Conservation (phyloP, 345 rosid species). For the Crucihimalaya himalaica region DNA sequence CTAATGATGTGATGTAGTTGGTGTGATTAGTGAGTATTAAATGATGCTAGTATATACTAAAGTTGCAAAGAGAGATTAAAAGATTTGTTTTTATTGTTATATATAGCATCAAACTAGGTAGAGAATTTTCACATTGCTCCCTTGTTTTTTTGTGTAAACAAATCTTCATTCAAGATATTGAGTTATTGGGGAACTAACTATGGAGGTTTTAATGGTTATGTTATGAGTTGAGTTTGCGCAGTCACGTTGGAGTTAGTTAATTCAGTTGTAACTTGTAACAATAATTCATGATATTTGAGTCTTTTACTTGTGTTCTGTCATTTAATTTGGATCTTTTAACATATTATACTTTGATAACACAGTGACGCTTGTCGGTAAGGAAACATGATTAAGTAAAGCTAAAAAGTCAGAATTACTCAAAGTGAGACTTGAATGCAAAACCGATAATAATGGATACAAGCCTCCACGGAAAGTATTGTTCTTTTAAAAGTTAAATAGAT, state of each 20-base stretch:
- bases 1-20: constrained; percentile 14
- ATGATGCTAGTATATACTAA: neutral
- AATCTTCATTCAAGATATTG: neutral
- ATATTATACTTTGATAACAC: neutral
- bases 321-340: neutral
- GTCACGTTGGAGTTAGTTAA: constrained; percentile 10
- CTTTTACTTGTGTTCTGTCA: neutral
- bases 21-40: constrained; percentile 15
- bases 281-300: neutral
- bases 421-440: neutral
- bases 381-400: neutral
- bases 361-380: neutral
- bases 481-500: neutral
- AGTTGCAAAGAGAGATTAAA: neutral
- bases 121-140: neutral
- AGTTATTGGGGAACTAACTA: neutral
- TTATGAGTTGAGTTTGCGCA: constrained; percentile 7
- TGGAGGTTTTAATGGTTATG: neutral
- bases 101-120: neutral
- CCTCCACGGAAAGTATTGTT: neutral
- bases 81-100: no score
- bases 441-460: neutral
- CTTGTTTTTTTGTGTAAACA: neutral
- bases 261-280: constrained; percentile 11
- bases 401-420: neutral